phyloP scores from a whole-genome alignment of 2,329 filamentous ascomycete species.

The Orbilia ellipsospora region DNA sequence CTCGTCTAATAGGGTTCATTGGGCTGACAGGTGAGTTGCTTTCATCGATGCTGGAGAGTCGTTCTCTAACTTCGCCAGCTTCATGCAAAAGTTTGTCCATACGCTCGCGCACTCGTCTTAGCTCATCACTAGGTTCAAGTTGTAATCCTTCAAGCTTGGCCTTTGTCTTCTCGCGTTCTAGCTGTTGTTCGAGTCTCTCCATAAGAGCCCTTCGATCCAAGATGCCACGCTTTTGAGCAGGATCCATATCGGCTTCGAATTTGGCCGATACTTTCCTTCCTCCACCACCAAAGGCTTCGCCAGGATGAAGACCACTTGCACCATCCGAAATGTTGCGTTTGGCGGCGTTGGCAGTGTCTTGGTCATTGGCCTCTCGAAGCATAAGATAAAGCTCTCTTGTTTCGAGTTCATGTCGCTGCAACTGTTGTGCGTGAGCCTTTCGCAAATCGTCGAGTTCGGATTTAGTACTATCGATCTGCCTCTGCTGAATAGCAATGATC shows the following conservation, averaged over 20 bases:
- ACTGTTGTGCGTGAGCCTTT: slow-evolving; percentile 71
- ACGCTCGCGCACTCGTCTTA: slow-evolving; percentile 89
- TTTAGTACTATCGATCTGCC: slow-evolving; percentile 88
- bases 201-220: slow-evolving; percentile 91
- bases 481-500: slow-evolving; percentile 86
- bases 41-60: slow-evolving; percentile 55
- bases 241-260: slow-evolving; percentile 69
- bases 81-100: slow-evolving; percentile 76
- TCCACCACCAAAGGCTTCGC: slow-evolving; percentile 68
- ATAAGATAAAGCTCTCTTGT: slow-evolving; percentile 97
- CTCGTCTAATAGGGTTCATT: slow-evolving; percentile 67
- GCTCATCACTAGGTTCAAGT: slow-evolving; percentile 86
- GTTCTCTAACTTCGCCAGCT: slow-evolving; percentile 56
- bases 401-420: slow-evolving; percentile 94
- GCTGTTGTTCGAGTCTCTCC: slow-evolving; percentile 91
- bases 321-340: slow-evolving; percentile 51
- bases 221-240: slow-evolving; percentile 86
- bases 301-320: slow-evolving; percentile 40
- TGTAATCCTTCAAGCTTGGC: slow-evolving; percentile 94
- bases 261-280: slow-evolving; percentile 63
- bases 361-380: slow-evolving; percentile 96
- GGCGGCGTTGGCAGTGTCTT: slow-evolving; percentile 77
- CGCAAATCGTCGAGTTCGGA: slow-evolving; percentile 80
- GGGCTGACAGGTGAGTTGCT: slow-evolving; percentile 69
- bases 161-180: slow-evolving; percentile 96